Conservation (phyloP, 257 asterid species). For the Thymus mandschuricus region DNA sequence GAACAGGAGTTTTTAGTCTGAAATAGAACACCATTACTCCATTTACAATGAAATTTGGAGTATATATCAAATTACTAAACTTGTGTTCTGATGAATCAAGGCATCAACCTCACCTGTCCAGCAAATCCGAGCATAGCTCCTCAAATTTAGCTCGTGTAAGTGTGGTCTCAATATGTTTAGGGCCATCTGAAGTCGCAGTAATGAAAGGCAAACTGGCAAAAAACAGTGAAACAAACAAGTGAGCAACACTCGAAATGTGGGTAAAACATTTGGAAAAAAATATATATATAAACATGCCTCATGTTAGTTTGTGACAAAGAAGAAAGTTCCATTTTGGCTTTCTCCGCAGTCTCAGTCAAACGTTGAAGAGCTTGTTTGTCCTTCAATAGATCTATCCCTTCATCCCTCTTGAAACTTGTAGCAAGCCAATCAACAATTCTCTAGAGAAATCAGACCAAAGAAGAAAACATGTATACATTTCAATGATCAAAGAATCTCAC, state of each 20-base stretch:
- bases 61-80: neutral
- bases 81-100: neutral
- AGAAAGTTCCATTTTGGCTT: conserved; percentile 98
- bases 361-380: conserved; percentile 99
- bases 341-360: conserved; percentile 95
- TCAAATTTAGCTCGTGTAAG: conserved; percentile 93
- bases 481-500: neutral
- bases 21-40: neutral
- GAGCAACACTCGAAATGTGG: neutral
- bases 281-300: conserved; percentile 47
- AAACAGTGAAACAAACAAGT: conserved; percentile 1
- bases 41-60: neutral
- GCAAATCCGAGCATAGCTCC: conserved; percentile 90
- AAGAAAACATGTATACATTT: neutral
- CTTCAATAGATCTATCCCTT: conserved; percentile 89
- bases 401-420: conserved; percentile 72
- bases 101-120: conserved; percentile 69
- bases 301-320: conserved; percentile 88
- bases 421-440: conserved; percentile 98
- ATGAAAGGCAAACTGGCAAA: conserved; percentile 88
- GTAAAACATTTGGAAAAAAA: too few species aligned
- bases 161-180: conserved; percentile 93
- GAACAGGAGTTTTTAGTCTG: conserved; percentile 93
- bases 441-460: conserved; percentile 37
- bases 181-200: conserved; percentile 99